phyloP scores from a whole-genome alignment of 495 filamentous ascomycete species.

The Aspergillus kassunensis region DNA sequence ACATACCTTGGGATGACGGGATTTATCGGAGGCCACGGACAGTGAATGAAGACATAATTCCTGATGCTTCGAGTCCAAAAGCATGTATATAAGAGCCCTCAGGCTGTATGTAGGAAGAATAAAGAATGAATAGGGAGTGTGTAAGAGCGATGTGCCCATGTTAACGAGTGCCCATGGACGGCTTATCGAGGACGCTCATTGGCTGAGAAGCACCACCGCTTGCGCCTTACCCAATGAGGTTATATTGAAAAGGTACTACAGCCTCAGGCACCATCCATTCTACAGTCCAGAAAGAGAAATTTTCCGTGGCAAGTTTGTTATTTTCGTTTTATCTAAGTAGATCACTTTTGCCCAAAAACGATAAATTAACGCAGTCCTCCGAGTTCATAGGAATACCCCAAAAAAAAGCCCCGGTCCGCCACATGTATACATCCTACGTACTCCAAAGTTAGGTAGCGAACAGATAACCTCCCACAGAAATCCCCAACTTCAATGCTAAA shows the following conservation, averaged over 20 bases:
- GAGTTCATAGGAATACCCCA: too few relatives aligned
- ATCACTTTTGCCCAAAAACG: too few relatives aligned
- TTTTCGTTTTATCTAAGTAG: background rate
- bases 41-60: background rate
- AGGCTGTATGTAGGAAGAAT: background rate
- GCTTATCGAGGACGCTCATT: background rate
- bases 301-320: background rate
- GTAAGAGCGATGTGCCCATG: background rate
- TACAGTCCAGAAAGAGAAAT: background rate
- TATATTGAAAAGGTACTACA: background rate
- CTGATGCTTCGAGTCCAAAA: background rate
- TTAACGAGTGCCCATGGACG: too few relatives aligned
- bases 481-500: slow-evolving; percentile 8
- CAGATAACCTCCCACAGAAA: slow-evolving; percentile 4
- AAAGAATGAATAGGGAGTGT: background rate
- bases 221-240: background rate
- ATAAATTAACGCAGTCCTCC: too few relatives aligned
- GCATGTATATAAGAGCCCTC: background rate
- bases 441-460: background rate
- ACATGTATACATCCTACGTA: background rate
- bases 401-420: slow-evolving; percentile 1
- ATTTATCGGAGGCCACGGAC: background rate
- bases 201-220: background rate
- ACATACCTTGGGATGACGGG: background rate
- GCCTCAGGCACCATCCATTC: background rate